Evolutionary conservation across 2,329 filamentous ascomycete genomes (phyloP).

Genomic region (Hymenoscyphus fructigenus): DNA sequence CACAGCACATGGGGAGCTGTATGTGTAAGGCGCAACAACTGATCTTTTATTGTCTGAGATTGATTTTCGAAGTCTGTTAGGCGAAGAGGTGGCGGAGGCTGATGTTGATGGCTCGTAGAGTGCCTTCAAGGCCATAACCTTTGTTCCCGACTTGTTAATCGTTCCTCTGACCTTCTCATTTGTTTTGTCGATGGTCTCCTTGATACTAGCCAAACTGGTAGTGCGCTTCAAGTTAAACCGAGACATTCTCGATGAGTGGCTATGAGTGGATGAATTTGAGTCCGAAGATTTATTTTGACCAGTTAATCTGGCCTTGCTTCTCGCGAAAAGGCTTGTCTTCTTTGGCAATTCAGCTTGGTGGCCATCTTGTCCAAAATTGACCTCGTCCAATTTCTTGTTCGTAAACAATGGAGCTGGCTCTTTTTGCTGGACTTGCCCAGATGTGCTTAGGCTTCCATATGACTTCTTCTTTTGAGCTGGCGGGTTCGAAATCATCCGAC

Average conservation of each 20-base stretch:
- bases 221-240: neutral
- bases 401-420: neutral
- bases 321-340: neutral
- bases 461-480: neutral
- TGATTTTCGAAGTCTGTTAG: constrained; percentile 20
- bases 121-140: constrained; percentile 33
- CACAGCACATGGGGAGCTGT: constrained; percentile 31
- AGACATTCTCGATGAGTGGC: neutral
- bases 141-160: constrained; percentile 19
- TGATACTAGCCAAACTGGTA: neutral
- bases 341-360: neutral
- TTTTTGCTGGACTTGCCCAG: too few species aligned
- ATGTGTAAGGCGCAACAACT: constrained; percentile 31
- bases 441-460: neutral
- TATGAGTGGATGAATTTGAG: neutral
- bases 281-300: neutral
- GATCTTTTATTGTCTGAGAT: constrained; percentile 1
- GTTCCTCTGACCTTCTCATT: neutral
- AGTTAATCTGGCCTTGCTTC: constrained; percentile 1
- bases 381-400: neutral
- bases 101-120: constrained; percentile 23
- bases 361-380: neutral
- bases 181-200: neutral
- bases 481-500: neutral
- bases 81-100: constrained; percentile 7